Percentiles rank a stretch among this genome's conserved stretches.
Evolutionary conservation across 1,139 yeast genomes (phyloP).

Genomic region (Protomyces pachydermus): DNA sequence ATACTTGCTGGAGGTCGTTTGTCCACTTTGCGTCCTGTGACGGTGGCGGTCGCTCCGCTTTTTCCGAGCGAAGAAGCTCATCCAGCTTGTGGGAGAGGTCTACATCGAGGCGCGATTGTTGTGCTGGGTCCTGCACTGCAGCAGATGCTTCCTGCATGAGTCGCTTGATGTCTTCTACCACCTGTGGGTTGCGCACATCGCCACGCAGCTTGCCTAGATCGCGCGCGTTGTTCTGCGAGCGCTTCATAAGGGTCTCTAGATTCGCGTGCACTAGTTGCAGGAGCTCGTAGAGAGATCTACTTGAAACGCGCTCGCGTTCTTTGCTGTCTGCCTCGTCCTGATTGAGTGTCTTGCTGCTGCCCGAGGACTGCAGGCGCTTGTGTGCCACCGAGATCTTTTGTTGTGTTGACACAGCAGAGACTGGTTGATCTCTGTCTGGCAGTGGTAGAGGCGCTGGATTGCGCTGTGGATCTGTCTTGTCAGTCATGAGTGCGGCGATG

Average conservation of each 20-base stretch:
- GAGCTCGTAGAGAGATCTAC: slow-evolving; percentile 12
- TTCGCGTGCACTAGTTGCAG: slow-evolving; percentile 5
- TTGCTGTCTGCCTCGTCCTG: not conserved
- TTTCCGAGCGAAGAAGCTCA: slow-evolving; percentile 1
- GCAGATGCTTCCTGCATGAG: slow-evolving; percentile 9
- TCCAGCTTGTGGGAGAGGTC: slow-evolving; percentile 16
- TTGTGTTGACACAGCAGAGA: slow-evolving; percentile 14
- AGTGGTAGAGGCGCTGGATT: slow-evolving; percentile 23
- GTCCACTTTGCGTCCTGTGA: not conserved
- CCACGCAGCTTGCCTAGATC: slow-evolving; percentile 21
- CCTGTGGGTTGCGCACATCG: slow-evolving; percentile 21
- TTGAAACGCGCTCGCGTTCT: not conserved
- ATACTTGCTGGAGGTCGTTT: not conserved
- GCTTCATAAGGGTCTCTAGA: slow-evolving; percentile 19
- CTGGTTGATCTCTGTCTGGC: slow-evolving; percentile 14
- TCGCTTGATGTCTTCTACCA: slow-evolving; percentile 17
- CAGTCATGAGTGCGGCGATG: not conserved
- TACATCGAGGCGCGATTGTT: not conserved
- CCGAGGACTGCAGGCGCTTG: slow-evolving; percentile 6
- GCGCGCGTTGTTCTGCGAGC: slow-evolving; percentile 22
- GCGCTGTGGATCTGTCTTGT: slow-evolving; percentile 9
- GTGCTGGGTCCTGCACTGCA: slow-evolving; percentile 7
- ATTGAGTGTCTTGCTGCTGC: slow-evolving; percentile 1
- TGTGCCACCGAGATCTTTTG: slow-evolving; percentile 16
- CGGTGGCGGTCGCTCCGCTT: not conserved